Evolutionary conservation across 139 green algal genomes (phyloP), one percentile per base, ranked within the genome.

Genomic region (Dunaliella primolecta): DNA sequence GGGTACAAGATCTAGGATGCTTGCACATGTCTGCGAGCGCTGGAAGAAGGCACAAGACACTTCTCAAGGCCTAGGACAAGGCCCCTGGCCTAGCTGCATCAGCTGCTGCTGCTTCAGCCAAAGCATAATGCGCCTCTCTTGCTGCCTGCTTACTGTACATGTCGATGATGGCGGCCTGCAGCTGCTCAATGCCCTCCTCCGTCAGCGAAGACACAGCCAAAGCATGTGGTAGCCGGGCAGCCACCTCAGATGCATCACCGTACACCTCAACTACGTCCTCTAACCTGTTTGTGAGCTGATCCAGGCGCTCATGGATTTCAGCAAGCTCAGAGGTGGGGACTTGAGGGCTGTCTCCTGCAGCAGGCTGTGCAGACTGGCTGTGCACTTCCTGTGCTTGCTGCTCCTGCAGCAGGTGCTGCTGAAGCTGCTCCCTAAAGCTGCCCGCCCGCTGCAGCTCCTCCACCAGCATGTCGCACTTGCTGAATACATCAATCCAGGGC

Each of bases 401-500:
- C 33, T 78, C 30, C 57, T 37, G 55, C 32, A 30, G 32, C 20
- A 2, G 23, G 35, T 27, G 24, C 15, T 30, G 78, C 35, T 33
- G 34, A 20, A 36, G 35, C n/a, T 24, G 25, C 35, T 3, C 21
- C 11, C 34, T 33, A 11, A 78, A 36, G 20, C 34, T 27, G 32
- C 30, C 81, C 32, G 29, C 81, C 25, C 21, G 55, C 21, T 84
- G 46, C 15, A 94, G 83, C 78, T 91, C 88, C 30, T 87, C 89
- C 32, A 90, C 80, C 35, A 99, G 89, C 80, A 98, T 86, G 84
- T 98, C 96, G n/a, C 87, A 86, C 88, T 99, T 99, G 55, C 92
- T 96, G 23, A 99, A 85, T 36, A 98, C 95, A 81, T 99, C 96
- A 0, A 99, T 70, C 97, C 97, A 99, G 27, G 89, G 89, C 86